phyloP scores from a whole-genome alignment of 805 yeast genomes.

The Zygosaccharomyces bailii region DNA sequence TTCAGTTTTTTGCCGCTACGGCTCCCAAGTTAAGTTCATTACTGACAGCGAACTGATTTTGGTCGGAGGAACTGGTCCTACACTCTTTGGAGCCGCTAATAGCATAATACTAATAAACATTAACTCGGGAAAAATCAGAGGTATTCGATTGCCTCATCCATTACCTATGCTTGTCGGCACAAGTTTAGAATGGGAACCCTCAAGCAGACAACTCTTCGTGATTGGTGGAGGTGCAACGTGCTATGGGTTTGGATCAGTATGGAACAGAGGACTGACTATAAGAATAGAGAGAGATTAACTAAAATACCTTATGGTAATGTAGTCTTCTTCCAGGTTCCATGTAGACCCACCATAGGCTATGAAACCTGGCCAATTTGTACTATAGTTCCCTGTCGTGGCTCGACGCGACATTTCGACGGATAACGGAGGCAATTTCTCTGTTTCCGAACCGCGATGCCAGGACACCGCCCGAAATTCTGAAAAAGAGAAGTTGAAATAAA shows the following conservation, averaged over 20 bases:
- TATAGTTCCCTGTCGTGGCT: neutral
- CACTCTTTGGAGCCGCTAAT: constrained; percentile 35
- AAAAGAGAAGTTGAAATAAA: constrained; percentile 1
- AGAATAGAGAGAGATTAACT: constrained; percentile 1
- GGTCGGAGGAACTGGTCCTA: constrained; percentile 56
- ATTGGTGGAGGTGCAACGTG: constrained; percentile 80
- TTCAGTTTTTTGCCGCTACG: constrained; percentile 45
- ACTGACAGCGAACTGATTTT: constrained; percentile 40
- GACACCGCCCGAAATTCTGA: neutral
- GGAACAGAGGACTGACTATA: constrained; percentile 36
- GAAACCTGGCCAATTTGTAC: too few species aligned
- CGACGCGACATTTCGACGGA: neutral
- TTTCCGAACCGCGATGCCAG: constrained; percentile 4
- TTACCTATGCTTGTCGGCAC: constrained; percentile 54
- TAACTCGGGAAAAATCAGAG: constrained; percentile 14
- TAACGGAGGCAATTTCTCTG: constrained; percentile 4
- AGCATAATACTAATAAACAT: constrained; percentile 40
- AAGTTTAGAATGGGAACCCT: constrained; percentile 35
- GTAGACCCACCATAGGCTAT: too few species aligned
- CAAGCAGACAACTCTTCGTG: constrained; percentile 28
- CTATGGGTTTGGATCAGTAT: constrained; percentile 69
- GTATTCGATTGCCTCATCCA: constrained; percentile 34
- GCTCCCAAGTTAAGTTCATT: constrained; percentile 40
- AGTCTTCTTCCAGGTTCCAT: too few species aligned
- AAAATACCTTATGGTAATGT: neutral